Base-by-base conservation (phyloP, 169 alveolate genomes). In the Theileria equi region DNA sequence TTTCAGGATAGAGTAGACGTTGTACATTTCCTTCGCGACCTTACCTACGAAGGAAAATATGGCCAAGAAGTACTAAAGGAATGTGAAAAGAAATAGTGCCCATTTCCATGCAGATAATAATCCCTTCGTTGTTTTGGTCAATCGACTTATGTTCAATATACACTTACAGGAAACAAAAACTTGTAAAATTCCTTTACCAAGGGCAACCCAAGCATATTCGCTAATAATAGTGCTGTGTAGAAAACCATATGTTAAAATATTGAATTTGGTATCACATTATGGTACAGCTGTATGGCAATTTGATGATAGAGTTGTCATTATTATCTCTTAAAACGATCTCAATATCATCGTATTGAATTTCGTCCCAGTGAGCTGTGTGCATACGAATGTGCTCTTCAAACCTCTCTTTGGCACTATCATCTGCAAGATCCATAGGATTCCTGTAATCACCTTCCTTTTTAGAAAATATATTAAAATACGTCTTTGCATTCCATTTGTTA, bases 1-100 rank as follows among this genome's bases (percentile, higher is more conserved):
- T 81, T 87, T 73, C 92, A 87, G 59, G 92, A 87, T 53, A 78
- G 92, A 16, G 92, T 87, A 34, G 92, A 87, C 54, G 79, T 87
- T 17, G 90, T 82, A 0, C 92, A 87, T 74, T 87, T 79, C 55
- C 81, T 87, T 54, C 69, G 78, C 48, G 83, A 82, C 52, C 78
- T 87, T 11, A 87, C 89, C 21, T 81, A 80, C 47, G 92, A 87
- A 32, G 89, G 86, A 60, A 82, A 81, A 32, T 49, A 69, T 31
- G 92, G 92, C 1, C 47, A 62, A 55, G 60, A 58, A 50, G 63
- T 87, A 41, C 72, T 69, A 31, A 74, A 81, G 47, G 86, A 81
- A 66, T 58, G 69, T 19, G 44, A 63, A 45, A 6, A 21, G 38
- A 60, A 17, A 23, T 26, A 43, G 13, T 5, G 32, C 13, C 4